Conservation (phyloP, 2,329 filamentous ascomycete genomes). For the Pseudocercospora fijiensis region DNA sequence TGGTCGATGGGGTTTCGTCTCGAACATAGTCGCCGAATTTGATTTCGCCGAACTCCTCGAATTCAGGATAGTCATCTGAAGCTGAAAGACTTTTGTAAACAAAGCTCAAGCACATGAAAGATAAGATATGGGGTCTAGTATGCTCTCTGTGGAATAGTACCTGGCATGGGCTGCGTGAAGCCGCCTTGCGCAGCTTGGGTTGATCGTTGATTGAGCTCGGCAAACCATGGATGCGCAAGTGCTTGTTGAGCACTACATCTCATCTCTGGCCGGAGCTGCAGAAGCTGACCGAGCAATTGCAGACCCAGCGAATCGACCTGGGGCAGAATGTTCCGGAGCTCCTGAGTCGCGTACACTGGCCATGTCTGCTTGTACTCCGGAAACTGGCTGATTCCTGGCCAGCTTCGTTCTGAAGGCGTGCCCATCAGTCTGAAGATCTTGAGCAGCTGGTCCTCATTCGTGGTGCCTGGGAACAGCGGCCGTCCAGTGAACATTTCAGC, state of each 20-base stretch:
- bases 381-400: conserved; percentile 92
- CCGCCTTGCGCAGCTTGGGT: conserved; percentile 25
- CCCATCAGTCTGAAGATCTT: conserved; percentile 83
- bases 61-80: neutral
- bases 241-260: conserved; percentile 88
- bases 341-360: conserved; percentile 80
- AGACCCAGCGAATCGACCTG: conserved; percentile 64
- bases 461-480: conserved; percentile 87
- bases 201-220: conserved; percentile 18
- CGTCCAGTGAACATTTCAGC: conserved; percentile 95
- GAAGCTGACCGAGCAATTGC: conserved; percentile 67
- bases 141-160: conserved; percentile 28
- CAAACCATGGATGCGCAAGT: conserved; percentile 79
- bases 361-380: conserved; percentile 92
- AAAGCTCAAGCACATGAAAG: neutral
- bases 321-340: conserved; percentile 2
- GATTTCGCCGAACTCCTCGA: neutral
- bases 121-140: conserved; percentile 19
- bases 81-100: neutral
- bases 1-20: neutral
- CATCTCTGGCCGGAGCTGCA: conserved; percentile 83
- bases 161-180: conserved; percentile 26
- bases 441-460: conserved; percentile 91
- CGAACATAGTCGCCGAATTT: neutral
- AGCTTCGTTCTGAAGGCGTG: conserved; percentile 76